Conservation (phyloP, 1,284 basidiomycete species). For the Microbotryum saponariae region DNA sequence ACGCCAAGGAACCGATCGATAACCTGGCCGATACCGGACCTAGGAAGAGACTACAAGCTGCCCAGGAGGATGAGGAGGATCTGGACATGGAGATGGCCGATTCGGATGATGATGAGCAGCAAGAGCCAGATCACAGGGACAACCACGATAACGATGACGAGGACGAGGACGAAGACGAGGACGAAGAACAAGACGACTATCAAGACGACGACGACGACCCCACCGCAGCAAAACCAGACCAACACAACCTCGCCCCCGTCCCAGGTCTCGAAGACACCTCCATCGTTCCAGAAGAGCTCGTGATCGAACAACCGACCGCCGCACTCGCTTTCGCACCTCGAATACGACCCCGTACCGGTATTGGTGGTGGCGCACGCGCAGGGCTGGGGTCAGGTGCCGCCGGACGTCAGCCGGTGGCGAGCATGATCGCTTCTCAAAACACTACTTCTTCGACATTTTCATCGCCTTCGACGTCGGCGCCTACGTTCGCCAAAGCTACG, state of each 20-base stretch:
- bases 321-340: constrained; percentile 45
- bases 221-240: constrained; percentile 41
- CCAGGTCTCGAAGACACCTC: constrained; percentile 13
- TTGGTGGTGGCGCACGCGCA: constrained; percentile 1
- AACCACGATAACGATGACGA: constrained; percentile 21
- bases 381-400: neutral
- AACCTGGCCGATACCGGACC: constrained; percentile 46
- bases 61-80: constrained; percentile 44
- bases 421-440: neutral
- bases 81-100: constrained; percentile 35
- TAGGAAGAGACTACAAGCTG: constrained; percentile 46
- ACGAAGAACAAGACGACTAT: constrained; percentile 15
- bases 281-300: constrained; percentile 8
- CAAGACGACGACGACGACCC: constrained; percentile 19
- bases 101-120: constrained; percentile 26
- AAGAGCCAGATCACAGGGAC: neutral
- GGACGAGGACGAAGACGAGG: constrained; percentile 20
- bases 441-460: neutral
- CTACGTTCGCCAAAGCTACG: constrained; percentile 9
- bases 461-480: constrained; percentile 2
- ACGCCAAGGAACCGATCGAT: constrained; percentile 11
- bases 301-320: constrained; percentile 40
- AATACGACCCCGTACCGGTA: constrained; percentile 5
- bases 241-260: constrained; percentile 33
- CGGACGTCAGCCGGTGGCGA: neutral